Conservation (phyloP, 2,329 filamentous ascomycete genomes). For the Bipolaris zeicola region DNA sequence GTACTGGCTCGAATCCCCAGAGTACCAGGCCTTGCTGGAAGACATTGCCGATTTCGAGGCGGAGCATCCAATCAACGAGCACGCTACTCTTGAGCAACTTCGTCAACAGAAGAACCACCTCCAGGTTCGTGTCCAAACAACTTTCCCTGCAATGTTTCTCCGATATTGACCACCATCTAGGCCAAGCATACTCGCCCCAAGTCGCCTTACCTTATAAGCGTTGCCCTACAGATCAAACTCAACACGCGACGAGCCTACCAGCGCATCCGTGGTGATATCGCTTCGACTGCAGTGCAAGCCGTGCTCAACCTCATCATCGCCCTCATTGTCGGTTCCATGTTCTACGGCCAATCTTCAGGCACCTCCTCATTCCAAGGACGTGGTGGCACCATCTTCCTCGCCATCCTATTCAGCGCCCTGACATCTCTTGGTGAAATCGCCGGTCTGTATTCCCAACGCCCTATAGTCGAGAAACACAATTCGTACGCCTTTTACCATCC, state of each 20-base stretch:
- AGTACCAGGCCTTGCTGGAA: slow-evolving; percentile 48
- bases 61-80: slow-evolving; percentile 52
- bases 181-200: slow-evolving; percentile 59
- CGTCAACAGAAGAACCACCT: slow-evolving; percentile 55
- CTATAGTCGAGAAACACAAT: slow-evolving; percentile 87
- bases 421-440: slow-evolving; percentile 60
- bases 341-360: slow-evolving; percentile 58
- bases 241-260: slow-evolving; percentile 42
- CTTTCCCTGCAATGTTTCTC: too few relatives aligned
- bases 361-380: slow-evolving; percentile 61
- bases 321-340: slow-evolving; percentile 67
- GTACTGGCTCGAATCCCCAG: slow-evolving; percentile 60
- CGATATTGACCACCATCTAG: slow-evolving; percentile 31
- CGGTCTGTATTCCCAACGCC: slow-evolving; percentile 76
- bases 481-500: slow-evolving; percentile 89
- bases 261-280: slow-evolving; percentile 42
- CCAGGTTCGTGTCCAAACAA: slow-evolving; percentile 25
- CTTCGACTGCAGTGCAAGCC: slow-evolving; percentile 44
- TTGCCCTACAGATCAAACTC: slow-evolving; percentile 53
- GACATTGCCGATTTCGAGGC: slow-evolving; percentile 60
- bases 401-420: slow-evolving; percentile 64
- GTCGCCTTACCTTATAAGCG: slow-evolving; percentile 64
- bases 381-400: slow-evolving; percentile 65
- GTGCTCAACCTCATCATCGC: slow-evolving; percentile 61
- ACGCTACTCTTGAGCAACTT: slow-evolving; percentile 41